Base-by-base conservation (phyloP, 495 filamentous ascomycete genomes). In the Penicillium nucicola region DNA sequence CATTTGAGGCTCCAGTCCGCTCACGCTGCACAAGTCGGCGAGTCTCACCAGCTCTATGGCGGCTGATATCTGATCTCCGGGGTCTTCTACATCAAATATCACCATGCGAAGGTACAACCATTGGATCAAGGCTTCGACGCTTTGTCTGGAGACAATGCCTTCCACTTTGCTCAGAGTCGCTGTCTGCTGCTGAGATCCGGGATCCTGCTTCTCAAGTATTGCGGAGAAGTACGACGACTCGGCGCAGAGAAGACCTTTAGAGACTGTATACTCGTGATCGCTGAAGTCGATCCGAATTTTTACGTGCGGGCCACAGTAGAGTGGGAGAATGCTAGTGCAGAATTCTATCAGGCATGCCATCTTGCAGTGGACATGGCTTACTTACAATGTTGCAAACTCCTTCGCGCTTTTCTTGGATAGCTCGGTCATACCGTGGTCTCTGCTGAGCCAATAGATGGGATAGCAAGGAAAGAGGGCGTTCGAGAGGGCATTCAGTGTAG, bases 21-120 rank as follows among this genome's bases (percentile, higher is more conserved):
- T 48, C 7, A 68, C 42, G 17, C 36, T 5, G 36, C 52, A 64
- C 46, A 52, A 62, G 30, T 67, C 67, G 15, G 60, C 58, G 15
- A 70, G 32, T 43, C 65, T 61, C 7, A 40, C 55, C 15, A 66
- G 59, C 48, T 66, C 64, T 13, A 70, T 60, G 0, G 52, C 15
- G 2, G 58, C 50, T 1, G 62, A 45, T 12, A 68, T 65, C 8
- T 43, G 18, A 1, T 58, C 42, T 12, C 38, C 42, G 23, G 55
- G 42, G 39, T 50, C 42, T 9, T 30, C 34, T 20, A 61, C 32
- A 18, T 50, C 41, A 30, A 61, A 65, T 17, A 51, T 46, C 34
- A 66, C 33, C 23, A 25, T 20, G 6, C 62, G 32, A 12, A 52
- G 55, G 42, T 56, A 66, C 9, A 68, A 23, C 65, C 58, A 68